These are phyloP conservation scores for Candida wancherniae DNA, from an alignment of 805 yeast species.

Conservation along the genomic window DNA sequence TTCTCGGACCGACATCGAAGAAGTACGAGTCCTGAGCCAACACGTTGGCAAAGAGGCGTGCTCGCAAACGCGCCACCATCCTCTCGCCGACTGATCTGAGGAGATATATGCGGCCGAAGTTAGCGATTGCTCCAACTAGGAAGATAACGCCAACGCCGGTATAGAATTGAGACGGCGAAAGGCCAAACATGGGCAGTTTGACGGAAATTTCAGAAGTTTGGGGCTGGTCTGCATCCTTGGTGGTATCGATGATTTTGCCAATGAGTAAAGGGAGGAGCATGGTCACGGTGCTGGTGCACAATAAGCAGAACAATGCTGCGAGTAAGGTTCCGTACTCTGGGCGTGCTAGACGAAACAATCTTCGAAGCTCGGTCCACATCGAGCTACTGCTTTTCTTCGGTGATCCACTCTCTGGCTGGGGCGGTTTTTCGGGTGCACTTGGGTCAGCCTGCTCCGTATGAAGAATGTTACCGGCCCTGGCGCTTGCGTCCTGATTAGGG, in stretches of 20 bases:
- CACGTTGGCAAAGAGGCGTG: conserved; percentile 70
- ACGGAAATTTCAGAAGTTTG: conserved; percentile 14
- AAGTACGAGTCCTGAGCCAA: conserved; percentile 85
- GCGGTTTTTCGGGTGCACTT: no score
- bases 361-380: conserved; percentile 8
- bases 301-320: conserved; percentile 59
- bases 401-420: conserved; percentile 1
- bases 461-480: no score
- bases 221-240: conserved; percentile 27
- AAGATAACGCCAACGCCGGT: conserved; percentile 58
- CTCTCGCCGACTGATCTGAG: conserved; percentile 81
- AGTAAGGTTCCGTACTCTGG: conserved; percentile 17
- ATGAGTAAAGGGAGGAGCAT: conserved; percentile 79
- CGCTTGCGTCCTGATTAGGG: no score
- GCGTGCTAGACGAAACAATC: conserved; percentile 15
- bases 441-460: no score
- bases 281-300: conserved; percentile 70
- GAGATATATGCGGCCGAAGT: conserved; percentile 73
- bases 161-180: conserved; percentile 62
- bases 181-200: conserved; percentile 41
- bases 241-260: conserved; percentile 80
- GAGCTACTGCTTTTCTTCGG: conserved; percentile 1
- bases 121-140: conserved; percentile 68
- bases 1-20: conserved; percentile 68
- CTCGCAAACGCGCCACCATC: conserved; percentile 76